Evolutionary conservation across 2,329 filamentous ascomycete species (phyloP).

Genomic region (Cladophialophora immunda): DNA sequence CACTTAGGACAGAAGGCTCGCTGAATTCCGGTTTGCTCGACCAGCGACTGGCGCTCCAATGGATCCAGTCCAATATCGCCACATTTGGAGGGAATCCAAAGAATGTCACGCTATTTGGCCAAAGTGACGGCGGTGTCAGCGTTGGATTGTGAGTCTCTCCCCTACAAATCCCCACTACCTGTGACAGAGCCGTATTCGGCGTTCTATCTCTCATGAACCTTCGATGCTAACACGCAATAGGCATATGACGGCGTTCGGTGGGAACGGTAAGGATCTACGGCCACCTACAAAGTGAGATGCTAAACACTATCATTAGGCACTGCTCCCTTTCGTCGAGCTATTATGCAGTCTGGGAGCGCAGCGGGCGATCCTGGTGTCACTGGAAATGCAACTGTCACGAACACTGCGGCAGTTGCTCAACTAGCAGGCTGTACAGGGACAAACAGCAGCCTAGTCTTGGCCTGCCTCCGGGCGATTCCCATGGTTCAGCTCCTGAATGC

Average conservation of each 20-base stretch:
- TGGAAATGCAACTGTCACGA: slow-evolving; percentile 53
- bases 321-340: slow-evolving; percentile 57
- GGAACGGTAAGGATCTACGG: slow-evolving; percentile 28
- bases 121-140: slow-evolving; percentile 59
- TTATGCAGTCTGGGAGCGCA: slow-evolving; percentile 55
- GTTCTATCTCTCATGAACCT: not conserved
- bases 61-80: slow-evolving; percentile 39
- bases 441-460: slow-evolving; percentile 17
- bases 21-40: slow-evolving; percentile 48
- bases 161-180: not conserved
- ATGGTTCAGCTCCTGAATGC: slow-evolving; percentile 20
- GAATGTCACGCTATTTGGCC: slow-evolving; percentile 48
- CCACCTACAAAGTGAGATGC: not conserved
- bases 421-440: slow-evolving; percentile 22
- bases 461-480: slow-evolving; percentile 20
- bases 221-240: not conserved
- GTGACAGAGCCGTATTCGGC: not conserved
- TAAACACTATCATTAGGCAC: slow-evolving; percentile 44
- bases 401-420: slow-evolving; percentile 26
- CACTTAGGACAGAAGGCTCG: slow-evolving; percentile 44
- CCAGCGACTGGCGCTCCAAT: slow-evolving; percentile 37
- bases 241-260: slow-evolving; percentile 61
- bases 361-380: slow-evolving; percentile 62
- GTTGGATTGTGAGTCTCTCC: slow-evolving; percentile 47
- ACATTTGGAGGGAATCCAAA: slow-evolving; percentile 38